phyloP scores from a whole-genome alignment of 176 grass and related monocot species.

The Pontederia crassipes region DNA sequence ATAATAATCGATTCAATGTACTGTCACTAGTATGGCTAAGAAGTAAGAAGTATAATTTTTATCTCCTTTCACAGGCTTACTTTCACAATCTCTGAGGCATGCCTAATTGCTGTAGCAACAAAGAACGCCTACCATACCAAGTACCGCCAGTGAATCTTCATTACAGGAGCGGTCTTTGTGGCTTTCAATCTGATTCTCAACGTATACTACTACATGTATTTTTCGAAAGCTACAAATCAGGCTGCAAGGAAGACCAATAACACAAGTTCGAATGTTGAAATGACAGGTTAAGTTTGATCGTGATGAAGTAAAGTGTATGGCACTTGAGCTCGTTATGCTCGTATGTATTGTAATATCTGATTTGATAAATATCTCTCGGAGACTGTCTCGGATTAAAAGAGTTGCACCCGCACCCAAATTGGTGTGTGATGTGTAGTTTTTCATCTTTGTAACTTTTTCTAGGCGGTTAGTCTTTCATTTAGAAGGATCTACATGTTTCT shows the following conservation, averaged over 20 bases:
- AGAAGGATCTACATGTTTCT: too few species aligned
- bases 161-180: slow-evolving; percentile 58
- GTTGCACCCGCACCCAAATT: too few species aligned
- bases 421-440: too few species aligned
- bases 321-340: too few species aligned
- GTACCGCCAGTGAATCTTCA: slow-evolving; percentile 57
- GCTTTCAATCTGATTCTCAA: slow-evolving; percentile 68
- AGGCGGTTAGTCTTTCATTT: too few species aligned
- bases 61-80: slow-evolving; percentile 37
- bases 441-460: too few species aligned
- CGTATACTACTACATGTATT: slow-evolving; percentile 89
- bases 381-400: too few species aligned
- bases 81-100: slow-evolving; percentile 62
- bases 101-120: slow-evolving; percentile 64
- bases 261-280: slow-evolving; percentile 33
- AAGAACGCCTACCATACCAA: slow-evolving; percentile 80
- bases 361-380: too few species aligned
- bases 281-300: slow-evolving; percentile 49
- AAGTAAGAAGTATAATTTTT: background rate
- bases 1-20: background rate
- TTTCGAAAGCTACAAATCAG: slow-evolving; percentile 51
- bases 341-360: too few species aligned
- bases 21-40: too few species aligned
- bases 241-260: slow-evolving; percentile 39
- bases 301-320: too few species aligned